Evolutionary conservation across 257 asterid genomes (phyloP).

Genomic region (Datura wrightii): DNA sequence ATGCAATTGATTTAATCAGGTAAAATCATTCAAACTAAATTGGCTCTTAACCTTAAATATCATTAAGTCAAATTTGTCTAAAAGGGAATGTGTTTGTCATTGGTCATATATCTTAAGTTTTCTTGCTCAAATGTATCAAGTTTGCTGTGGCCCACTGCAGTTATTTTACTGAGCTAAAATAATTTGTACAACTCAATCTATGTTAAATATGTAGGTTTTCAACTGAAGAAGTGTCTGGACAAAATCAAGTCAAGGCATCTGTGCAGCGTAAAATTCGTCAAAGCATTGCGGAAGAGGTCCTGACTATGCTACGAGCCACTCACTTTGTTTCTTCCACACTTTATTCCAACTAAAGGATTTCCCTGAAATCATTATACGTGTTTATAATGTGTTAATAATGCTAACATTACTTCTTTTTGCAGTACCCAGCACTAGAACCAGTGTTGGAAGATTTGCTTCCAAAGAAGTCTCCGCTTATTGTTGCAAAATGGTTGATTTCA

Average conservation of each 20-base stretch:
- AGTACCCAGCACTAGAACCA: constrained; percentile 93
- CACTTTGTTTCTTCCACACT: constrained; percentile 24
- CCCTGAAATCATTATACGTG: background rate
- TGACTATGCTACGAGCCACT: constrained; percentile 34
- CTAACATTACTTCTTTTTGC: constrained; percentile 35
- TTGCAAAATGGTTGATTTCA: constrained; percentile 79
- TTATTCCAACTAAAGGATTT: background rate
- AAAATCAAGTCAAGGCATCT: constrained; percentile 99
- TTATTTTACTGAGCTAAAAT: background rate
- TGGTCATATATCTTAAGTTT: background rate
- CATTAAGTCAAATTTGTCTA: background rate
- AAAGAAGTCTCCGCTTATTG: constrained; percentile 90
- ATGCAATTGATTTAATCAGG: constrained; percentile 7
- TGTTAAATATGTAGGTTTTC: constrained; percentile 68
- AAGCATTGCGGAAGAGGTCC: constrained; percentile 92
- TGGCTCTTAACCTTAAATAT: background rate
- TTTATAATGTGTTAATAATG: constrained; percentile 23
- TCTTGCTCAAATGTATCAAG: constrained; percentile 1
- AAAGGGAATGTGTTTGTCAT: background rate
- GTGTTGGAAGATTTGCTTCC: constrained; percentile 93
- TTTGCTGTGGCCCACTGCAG: background rate
- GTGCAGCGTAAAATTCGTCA: constrained; percentile 94
- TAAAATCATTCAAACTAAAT: no score
- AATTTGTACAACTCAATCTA: background rate
- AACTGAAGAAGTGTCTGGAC: constrained; percentile 95